Conservation (phyloP, 768 basidiomycete species). For the Mycena amicta region DNA sequence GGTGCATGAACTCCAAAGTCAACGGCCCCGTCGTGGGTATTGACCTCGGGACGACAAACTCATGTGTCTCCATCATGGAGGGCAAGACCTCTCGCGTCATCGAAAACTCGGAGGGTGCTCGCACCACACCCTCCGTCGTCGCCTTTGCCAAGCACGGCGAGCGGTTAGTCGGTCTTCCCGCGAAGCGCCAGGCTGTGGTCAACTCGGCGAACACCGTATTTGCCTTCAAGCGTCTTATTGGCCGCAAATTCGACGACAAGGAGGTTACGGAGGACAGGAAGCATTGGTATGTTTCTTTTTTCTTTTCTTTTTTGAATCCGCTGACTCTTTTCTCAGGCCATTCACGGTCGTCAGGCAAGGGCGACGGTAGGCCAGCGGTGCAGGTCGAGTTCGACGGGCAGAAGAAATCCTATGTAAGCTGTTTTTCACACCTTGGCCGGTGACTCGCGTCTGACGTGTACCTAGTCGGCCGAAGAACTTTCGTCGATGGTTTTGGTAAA, state of each 20-base stretch:
- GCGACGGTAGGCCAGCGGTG: slow-evolving; percentile 78
- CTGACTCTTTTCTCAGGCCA: slow-evolving; percentile 52
- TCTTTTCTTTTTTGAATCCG: slow-evolving; percentile 3
- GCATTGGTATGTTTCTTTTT: slow-evolving; percentile 62
- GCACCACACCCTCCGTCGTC: slow-evolving; percentile 97
- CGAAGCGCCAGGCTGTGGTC: slow-evolving; percentile 96
- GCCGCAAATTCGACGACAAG: slow-evolving; percentile 88
- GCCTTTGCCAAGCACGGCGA: slow-evolving; percentile 99
- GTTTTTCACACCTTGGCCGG: background rate
- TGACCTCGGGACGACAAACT: slow-evolving; percentile 93
- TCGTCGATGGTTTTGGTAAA: slow-evolving; percentile 88
- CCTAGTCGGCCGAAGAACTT: slow-evolving; percentile 79
- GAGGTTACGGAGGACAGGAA: slow-evolving; percentile 91
- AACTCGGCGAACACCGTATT: slow-evolving; percentile 94
- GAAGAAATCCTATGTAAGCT: slow-evolving; percentile 73
- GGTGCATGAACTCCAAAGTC: slow-evolving; percentile 97
- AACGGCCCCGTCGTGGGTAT: slow-evolving; percentile 93
- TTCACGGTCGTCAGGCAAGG: slow-evolving; percentile 74
- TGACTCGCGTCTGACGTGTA: slow-evolving; percentile 14
- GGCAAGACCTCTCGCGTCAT: slow-evolving; percentile 93
- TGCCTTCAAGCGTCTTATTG: slow-evolving; percentile 92
- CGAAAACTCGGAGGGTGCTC: slow-evolving; percentile 96
- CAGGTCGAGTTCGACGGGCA: slow-evolving; percentile 88
- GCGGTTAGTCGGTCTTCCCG: slow-evolving; percentile 92
- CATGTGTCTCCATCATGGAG: slow-evolving; percentile 94